A percentile compares a stretch with the other conserved stretches of the same genome.
phyloP scores from a whole-genome alignment of 805 yeast species.

The Jamesozyma jinghongensis region DNA sequence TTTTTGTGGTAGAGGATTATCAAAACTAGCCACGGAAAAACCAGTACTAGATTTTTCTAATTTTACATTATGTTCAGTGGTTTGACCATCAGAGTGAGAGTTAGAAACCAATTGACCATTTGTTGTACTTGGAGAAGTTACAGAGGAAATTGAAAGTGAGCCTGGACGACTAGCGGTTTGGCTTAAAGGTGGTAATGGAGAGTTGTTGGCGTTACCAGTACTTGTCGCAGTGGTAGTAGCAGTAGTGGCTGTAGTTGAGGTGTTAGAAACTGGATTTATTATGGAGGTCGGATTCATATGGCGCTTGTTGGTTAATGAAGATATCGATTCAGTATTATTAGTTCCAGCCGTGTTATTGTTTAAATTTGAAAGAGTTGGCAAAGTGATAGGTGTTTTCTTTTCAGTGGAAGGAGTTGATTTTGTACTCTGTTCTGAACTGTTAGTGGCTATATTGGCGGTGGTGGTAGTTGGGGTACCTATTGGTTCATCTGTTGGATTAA shows the following conservation, averaged over 20 bases:
- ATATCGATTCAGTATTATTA: neutral
- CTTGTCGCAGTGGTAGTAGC: slow-evolving; percentile 12
- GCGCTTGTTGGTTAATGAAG: slow-evolving; percentile 6
- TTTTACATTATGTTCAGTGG: neutral
- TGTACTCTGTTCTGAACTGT: slow-evolving; percentile 3
- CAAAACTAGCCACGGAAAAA: slow-evolving; percentile 25
- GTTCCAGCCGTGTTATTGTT: slow-evolving; percentile 1
- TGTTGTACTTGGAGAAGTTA: slow-evolving; percentile 5
- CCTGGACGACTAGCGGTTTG: neutral
- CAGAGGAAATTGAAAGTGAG: neutral
- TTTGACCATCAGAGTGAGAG: neutral
- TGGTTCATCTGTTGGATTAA: no score
- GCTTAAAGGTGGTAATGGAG: neutral
- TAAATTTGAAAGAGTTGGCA: slow-evolving; percentile 9
- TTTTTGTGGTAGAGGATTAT: slow-evolving; percentile 23
- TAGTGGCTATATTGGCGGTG: neutral
- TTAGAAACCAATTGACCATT: neutral
- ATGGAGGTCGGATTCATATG: slow-evolving; percentile 11
- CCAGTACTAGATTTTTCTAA: slow-evolving; percentile 10
- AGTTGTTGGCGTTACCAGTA: neutral
- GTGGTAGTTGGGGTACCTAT: neutral
- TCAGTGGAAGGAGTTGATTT: neutral
- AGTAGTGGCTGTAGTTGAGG: slow-evolving; percentile 25
- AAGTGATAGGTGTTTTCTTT: slow-evolving; percentile 4
- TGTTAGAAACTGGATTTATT: slow-evolving; percentile 19